Conservation (phyloP, 2,329 filamentous ascomycete genomes). For the Rosellinia necatrix region DNA sequence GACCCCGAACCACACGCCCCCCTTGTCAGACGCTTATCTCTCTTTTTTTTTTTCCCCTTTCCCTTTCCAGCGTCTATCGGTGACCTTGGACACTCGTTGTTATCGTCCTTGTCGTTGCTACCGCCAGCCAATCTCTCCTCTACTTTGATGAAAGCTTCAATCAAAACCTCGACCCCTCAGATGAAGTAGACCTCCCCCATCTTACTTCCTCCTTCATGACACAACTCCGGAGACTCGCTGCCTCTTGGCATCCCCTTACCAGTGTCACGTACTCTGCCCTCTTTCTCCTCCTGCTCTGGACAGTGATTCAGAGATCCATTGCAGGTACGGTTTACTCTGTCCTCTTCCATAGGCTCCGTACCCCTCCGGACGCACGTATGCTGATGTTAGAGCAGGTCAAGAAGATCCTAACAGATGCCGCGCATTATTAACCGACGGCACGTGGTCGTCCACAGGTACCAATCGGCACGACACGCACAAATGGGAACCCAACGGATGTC, state of each 20-base stretch:
- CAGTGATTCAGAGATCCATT: constrained; percentile 27
- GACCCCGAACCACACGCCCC: constrained; percentile 28
- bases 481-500: constrained; percentile 66
- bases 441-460: constrained; percentile 30
- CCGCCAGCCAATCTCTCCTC: constrained; percentile 19
- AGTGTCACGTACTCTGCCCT: constrained; percentile 30
- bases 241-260: constrained; percentile 32
- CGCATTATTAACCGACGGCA: constrained; percentile 36
- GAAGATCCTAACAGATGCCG: constrained; percentile 35
- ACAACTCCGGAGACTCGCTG: constrained; percentile 31
- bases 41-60: constrained; percentile 24
- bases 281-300: constrained; percentile 29
- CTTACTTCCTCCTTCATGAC: constrained; percentile 28
- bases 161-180: constrained; percentile 18
- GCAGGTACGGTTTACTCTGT: constrained; percentile 14
- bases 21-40: constrained; percentile 28
- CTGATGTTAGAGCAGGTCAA: constrained; percentile 30
- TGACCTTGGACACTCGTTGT: constrained; percentile 3
- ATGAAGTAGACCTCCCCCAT: constrained; percentile 24
- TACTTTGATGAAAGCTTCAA: constrained; percentile 21
- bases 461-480: constrained; percentile 37
- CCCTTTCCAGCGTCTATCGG: constrained; percentile 20
- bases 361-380: neutral
- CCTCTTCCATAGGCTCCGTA: too few relatives aligned
- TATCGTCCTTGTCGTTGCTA: constrained; percentile 11